These are phyloP conservation scores for Macrophomina tecta DNA, from an alignment of 2,329 filamentous ascomycete genomes.

Conservation along the genomic window DNA sequence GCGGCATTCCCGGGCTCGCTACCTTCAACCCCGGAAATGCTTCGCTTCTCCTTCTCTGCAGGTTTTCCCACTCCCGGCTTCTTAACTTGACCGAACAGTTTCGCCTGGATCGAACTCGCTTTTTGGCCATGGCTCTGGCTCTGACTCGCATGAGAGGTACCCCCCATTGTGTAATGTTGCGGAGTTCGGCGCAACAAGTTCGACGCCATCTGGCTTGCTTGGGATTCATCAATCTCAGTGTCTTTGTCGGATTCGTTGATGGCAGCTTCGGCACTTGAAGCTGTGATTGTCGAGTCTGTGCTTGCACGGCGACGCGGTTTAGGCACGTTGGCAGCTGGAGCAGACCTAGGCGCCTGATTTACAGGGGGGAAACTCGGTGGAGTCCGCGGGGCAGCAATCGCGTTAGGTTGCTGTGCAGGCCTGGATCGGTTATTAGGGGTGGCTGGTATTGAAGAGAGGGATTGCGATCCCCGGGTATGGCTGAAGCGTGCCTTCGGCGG, in stretches of 20 bases:
- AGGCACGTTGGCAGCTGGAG: constrained; percentile 48
- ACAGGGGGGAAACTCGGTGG: constrained; percentile 53
- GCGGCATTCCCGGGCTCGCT: constrained; percentile 37
- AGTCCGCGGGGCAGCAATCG: constrained; percentile 60
- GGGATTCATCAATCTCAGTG: constrained; percentile 69
- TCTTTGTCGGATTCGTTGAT: constrained; percentile 70
- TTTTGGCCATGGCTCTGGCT: constrained; percentile 36
- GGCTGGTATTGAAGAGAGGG: constrained; percentile 81
- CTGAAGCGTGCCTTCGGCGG: constrained; percentile 59
- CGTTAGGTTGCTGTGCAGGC: constrained; percentile 63
- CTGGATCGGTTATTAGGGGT: constrained; percentile 68
- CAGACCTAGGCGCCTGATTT: constrained; percentile 46
- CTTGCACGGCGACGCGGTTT: constrained; percentile 64
- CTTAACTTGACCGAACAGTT: constrained; percentile 66
- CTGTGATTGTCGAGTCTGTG: constrained; percentile 64
- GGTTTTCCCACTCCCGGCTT: constrained; percentile 54
- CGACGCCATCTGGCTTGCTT: constrained; percentile 78
- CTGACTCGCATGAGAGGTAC: constrained; percentile 46
- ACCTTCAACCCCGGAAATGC: constrained; percentile 32
- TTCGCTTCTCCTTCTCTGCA: constrained; percentile 41
- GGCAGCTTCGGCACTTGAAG: constrained; percentile 47
- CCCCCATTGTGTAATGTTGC: constrained; percentile 44
- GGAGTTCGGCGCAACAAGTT: constrained; percentile 71
- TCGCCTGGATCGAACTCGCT: constrained; percentile 61
- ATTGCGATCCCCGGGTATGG: constrained; percentile 79